Percentiles rank a stretch among this genome's conserved stretches.
Evolutionary conservation across 257 asterid species (phyloP).

Genomic region (Forsythia suspensa): DNA sequence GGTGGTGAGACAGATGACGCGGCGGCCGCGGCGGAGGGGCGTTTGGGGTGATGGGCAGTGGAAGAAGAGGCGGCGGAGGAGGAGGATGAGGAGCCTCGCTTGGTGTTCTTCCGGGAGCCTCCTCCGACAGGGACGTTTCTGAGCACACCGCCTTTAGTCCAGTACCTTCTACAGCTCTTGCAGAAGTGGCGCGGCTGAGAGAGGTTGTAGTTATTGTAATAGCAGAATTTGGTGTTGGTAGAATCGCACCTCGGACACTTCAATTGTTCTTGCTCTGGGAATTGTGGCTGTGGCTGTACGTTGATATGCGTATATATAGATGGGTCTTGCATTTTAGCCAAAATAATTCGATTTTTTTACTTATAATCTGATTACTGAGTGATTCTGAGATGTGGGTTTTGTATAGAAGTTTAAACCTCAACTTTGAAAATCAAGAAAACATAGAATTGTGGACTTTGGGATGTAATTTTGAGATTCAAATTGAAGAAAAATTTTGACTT

Average conservation of each 20-base stretch:
- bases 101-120: conserved; percentile 69
- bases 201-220: conserved; percentile 91
- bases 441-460: neutral
- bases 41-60: conserved; percentile 23
- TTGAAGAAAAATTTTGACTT: neutral
- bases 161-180: conserved; percentile 76
- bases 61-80: conserved; percentile 28
- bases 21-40: conserved; percentile 14
- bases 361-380: conserved; percentile 13
- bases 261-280: conserved; percentile 81
- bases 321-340: conserved; percentile 69
- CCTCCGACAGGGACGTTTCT: conserved; percentile 95
- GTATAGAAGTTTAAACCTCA: no score
- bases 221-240: conserved; percentile 81
- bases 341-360: neutral
- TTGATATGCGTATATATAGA: conserved; percentile 67
- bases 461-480: neutral
- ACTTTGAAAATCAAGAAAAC: neutral
- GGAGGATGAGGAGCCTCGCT: conserved; percentile 54
- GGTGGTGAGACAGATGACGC: neutral
- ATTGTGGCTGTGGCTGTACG: conserved; percentile 41
- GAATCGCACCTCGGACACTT: conserved; percentile 92
- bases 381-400: no score
- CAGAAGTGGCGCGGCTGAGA: conserved; percentile 98
- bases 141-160: conserved; percentile 97